A percentile compares a stretch with the other conserved stretches of the same genome.
phyloP scores from a whole-genome alignment of 306 rosid genomes.

The Begonia fuchsioides region DNA sequence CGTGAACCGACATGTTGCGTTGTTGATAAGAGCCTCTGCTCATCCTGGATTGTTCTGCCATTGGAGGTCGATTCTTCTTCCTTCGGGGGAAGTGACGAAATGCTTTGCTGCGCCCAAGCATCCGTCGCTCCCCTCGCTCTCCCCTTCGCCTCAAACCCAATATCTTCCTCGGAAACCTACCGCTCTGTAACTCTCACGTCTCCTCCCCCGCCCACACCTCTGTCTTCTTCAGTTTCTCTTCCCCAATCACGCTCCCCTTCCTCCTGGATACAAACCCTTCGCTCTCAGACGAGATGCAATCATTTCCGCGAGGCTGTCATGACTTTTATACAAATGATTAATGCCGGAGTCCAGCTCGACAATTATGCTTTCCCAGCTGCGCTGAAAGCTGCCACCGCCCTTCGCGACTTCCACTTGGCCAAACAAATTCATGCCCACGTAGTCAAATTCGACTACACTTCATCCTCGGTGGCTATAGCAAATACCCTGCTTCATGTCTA shows the following conservation, averaged over 20 bases:
- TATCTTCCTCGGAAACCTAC: too few species aligned
- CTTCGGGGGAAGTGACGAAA: too few species aligned
- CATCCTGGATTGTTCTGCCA: too few species aligned
- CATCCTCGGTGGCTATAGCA: slow-evolving; percentile 31
- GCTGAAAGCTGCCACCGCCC: slow-evolving; percentile 37
- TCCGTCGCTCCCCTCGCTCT: too few species aligned
- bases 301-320: slow-evolving; percentile 38
- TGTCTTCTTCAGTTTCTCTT: not conserved
- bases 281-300: slow-evolving; percentile 34
- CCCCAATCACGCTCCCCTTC: slow-evolving; percentile 24
- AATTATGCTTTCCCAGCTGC: slow-evolving; percentile 72
- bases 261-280: slow-evolving; percentile 51
- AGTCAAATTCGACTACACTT: slow-evolving; percentile 38
- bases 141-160: too few species aligned
- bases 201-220: too few species aligned
- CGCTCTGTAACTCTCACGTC: too few species aligned
- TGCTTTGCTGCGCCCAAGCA: too few species aligned
- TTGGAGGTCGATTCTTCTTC: too few species aligned
- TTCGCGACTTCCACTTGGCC: slow-evolving; percentile 41
- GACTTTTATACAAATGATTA: slow-evolving; percentile 35
- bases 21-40: too few species aligned
- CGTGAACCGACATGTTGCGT: too few species aligned
- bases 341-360: slow-evolving; percentile 32
- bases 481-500: slow-evolving; percentile 59
- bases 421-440: slow-evolving; percentile 53